These are phyloP conservation scores for Volvox carteri DNA, from an alignment of 163 green algal species.

Conservation along the genomic window DNA sequence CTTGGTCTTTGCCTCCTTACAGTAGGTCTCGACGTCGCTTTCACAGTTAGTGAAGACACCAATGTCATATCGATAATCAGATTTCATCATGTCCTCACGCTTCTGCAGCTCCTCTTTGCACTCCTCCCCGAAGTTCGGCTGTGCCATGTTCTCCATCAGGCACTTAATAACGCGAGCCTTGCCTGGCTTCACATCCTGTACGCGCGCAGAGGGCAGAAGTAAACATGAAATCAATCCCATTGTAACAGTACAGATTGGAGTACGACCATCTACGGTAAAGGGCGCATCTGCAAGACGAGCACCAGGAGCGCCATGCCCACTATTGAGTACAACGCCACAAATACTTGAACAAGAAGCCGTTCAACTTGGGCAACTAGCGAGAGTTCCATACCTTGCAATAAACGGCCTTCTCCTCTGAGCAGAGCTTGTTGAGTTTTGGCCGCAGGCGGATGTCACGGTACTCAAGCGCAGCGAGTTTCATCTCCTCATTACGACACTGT, in stretches of 20 bases:
- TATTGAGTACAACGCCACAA: no score
- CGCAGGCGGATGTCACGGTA: constrained; percentile 81
- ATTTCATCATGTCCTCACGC: constrained; percentile 73
- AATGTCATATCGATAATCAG: constrained; percentile 78
- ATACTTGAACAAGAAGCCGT: no score
- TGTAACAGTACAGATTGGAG: no score
- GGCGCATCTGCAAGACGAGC: no score
- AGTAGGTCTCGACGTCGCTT: constrained; percentile 75
- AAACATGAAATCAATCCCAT: no score
- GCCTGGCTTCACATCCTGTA: constrained; percentile 79
- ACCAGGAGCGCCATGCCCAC: no score
- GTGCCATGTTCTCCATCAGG: constrained; percentile 79
- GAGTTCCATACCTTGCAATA: constrained; percentile 80
- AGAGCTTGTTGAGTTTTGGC: constrained; percentile 85
- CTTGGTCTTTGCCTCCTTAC: constrained; percentile 72
- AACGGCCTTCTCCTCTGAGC: constrained; percentile 82
- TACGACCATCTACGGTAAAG: no score
- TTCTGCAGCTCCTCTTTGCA: constrained; percentile 81
- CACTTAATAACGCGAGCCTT: constrained; percentile 88
- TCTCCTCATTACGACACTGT: constrained; percentile 79
- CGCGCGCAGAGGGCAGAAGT: no score
- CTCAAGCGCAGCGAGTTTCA: constrained; percentile 84
- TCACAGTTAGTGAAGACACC: constrained; percentile 78
- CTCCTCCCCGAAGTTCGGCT: constrained; percentile 81
- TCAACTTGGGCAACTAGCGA: no score